phyloP scores from a whole-genome alignment of 768 basidiomycete genomes.

The Paxillus rubicundulus region DNA sequence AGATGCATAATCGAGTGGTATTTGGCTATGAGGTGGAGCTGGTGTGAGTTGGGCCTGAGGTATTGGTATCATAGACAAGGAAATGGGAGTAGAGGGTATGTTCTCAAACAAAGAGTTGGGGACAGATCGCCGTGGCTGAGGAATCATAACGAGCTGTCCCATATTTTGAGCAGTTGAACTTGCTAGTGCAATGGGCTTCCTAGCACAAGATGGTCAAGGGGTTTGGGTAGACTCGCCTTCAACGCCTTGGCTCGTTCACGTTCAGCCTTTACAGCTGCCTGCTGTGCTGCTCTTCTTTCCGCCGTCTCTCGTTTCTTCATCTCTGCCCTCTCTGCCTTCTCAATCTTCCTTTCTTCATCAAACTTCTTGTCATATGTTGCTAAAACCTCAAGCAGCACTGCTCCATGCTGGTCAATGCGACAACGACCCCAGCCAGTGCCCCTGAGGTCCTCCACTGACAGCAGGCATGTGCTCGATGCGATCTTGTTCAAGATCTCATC shows the following conservation, averaged over 20 bases:
- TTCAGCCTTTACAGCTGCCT: neutral
- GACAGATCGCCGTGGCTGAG: neutral
- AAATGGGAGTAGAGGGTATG: neutral
- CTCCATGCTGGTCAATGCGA: constrained; percentile 17
- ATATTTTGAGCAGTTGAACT: neutral
- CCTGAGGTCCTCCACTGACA: constrained; percentile 11
- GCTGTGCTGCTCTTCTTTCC: neutral
- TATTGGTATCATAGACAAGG: neutral
- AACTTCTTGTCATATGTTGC: constrained; percentile 3
- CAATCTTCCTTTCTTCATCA: constrained; percentile 3
- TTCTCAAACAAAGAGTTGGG: neutral
- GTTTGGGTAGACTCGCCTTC: neutral
- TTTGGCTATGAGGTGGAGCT: too few species aligned
- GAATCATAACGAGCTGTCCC: neutral
- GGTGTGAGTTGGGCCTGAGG: neutral
- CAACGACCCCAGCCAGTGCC: constrained; percentile 6
- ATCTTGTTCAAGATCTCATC: constrained; percentile 24
- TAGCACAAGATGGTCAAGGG: neutral
- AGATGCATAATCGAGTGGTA: neutral
- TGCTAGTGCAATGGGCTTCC: neutral
- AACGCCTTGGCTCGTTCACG: neutral
- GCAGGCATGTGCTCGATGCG: constrained; percentile 11
- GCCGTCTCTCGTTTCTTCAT: constrained; percentile 1
- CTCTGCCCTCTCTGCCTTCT: constrained; percentile 6
- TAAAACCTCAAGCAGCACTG: constrained; percentile 18